Base-by-base conservation (phyloP, 352 stramenopile genomes). In the Blastocystis sp. region DNA sequence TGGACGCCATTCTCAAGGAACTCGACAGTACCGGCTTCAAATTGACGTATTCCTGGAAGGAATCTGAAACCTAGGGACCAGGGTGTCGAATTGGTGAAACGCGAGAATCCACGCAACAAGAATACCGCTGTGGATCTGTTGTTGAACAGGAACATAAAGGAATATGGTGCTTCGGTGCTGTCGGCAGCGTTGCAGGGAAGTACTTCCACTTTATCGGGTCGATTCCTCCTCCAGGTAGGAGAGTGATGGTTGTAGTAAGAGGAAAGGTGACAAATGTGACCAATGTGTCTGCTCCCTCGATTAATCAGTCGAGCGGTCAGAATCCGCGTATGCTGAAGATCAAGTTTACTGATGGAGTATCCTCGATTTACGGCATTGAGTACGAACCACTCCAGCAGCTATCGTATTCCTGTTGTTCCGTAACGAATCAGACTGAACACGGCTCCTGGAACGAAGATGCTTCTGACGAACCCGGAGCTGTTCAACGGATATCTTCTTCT, bases 211-310 rank as follows among this genome's bases (percentile, higher is more conserved):
- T 21, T 63, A 44, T 18, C 11, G 4, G 69, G 69, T 16, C 18
- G 27, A 6, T 81, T 36, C n/a, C 24, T 81, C 21, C 18, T 81
- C 14, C 69, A 81, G 42, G 69, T 65, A 0, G 9, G 14, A 21
- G 1, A 42, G 40, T 24, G 4, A 24, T 49, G 42, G 24, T 14
- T 67, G 3, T 49, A 49, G 34, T 81, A 18, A 65, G 11, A 4
- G 14, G 1, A n/a, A 40, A 81, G 69, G 56, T 81, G 21, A 63
- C n/a, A 16, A 29, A 6, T 27, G 56, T 81, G 29, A 40, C 40
- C 6, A 81, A 81, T 81, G 36, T 81, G 21, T 34, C 44, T 46
- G 69, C 69, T 48, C 69, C 69, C 24, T 63, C 46, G n/a, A 64
- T 61, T 2, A 81, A 81, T 64, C 69, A 81, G 36, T n/a, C 27